Evolutionary conservation across 176 grass and related monocot species (phyloP).

Genomic region (Musa troglodytarum): DNA sequence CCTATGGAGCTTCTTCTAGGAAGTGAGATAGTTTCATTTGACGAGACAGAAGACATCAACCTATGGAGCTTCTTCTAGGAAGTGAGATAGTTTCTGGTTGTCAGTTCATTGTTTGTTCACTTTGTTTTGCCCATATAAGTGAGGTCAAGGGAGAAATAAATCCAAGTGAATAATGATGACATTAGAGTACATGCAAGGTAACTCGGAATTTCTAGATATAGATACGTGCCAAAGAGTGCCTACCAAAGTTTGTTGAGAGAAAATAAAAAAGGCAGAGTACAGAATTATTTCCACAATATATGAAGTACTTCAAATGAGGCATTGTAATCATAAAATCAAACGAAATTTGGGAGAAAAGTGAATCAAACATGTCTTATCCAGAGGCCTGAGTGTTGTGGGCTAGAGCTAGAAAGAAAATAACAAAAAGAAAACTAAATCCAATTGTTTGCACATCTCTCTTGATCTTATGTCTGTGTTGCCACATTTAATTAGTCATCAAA

Average conservation of each 20-base stretch:
- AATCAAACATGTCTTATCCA: neutral
- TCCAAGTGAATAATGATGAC: too few species aligned
- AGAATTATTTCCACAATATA: neutral
- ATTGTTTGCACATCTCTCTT: neutral
- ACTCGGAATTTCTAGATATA: too few species aligned
- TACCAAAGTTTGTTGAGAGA: neutral
- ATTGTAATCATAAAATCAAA: neutral
- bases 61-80: constrained; percentile 65
- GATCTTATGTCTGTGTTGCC: neutral
- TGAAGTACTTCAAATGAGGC: neutral
- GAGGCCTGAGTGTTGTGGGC: neutral
- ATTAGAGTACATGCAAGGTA: too few species aligned
- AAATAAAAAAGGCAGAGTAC: neutral
- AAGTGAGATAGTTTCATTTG: constrained; percentile 7
- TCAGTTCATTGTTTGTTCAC: neutral
- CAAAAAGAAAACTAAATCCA: neutral
- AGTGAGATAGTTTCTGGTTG: neutral
- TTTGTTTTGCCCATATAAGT: neutral
- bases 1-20: constrained; percentile 64
- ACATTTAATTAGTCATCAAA: neutral
- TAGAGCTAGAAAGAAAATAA: neutral
- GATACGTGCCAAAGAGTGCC: too few species aligned
- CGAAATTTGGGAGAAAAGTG: constrained; percentile 1
- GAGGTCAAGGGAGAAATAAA: too few species aligned
- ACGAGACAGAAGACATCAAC: constrained; percentile 47